These are phyloP conservation scores for Colletotrichum zoysiae DNA, from an alignment of 2,329 filamentous ascomycete genomes.

Conservation along the genomic window DNA sequence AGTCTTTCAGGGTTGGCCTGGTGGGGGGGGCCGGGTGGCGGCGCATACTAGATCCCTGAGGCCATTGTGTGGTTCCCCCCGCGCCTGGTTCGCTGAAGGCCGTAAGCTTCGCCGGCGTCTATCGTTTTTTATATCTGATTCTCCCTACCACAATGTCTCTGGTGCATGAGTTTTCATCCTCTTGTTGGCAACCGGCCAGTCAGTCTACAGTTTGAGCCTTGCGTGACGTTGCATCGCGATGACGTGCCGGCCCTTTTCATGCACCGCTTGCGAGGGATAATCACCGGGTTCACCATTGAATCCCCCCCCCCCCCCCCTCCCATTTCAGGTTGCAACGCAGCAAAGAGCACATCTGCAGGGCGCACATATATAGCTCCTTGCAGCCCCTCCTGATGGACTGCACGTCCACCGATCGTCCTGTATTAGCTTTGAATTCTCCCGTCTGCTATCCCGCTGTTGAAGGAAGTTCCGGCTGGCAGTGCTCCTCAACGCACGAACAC, in stretches of 20 bases:
- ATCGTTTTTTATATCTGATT: not conserved
- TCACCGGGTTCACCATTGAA: slow-evolving; percentile 23
- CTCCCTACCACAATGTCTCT: not conserved
- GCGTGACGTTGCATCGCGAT: slow-evolving; percentile 41
- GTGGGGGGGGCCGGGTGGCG: not conserved
- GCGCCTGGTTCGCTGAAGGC: not conserved
- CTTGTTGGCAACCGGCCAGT: slow-evolving; percentile 11
- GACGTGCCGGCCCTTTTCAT: slow-evolving; percentile 29
- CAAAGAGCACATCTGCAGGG: not conserved
- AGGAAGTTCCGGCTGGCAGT: not conserved
- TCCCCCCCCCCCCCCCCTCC: not conserved
- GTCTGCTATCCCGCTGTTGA: not conserved
- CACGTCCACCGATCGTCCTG: not conserved
- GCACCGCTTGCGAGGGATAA: slow-evolving; percentile 17
- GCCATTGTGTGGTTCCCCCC: slow-evolving; percentile 29
- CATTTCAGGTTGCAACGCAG: slow-evolving; percentile 13
- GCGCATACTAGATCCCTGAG: slow-evolving; percentile 11
- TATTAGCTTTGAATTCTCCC: slow-evolving; percentile 1
- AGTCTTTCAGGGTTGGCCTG: not conserved
- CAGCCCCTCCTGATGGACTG: too few relatives aligned
- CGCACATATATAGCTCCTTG: slow-evolving; percentile 25
- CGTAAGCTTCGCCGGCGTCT: not conserved
- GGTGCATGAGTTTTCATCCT: not conserved
- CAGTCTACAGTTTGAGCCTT: slow-evolving; percentile 15
- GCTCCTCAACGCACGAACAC: slow-evolving; percentile 3